Evolutionary conservation across 208 protist species (phyloP).

Genomic region (Crithidia fasciculata): DNA sequence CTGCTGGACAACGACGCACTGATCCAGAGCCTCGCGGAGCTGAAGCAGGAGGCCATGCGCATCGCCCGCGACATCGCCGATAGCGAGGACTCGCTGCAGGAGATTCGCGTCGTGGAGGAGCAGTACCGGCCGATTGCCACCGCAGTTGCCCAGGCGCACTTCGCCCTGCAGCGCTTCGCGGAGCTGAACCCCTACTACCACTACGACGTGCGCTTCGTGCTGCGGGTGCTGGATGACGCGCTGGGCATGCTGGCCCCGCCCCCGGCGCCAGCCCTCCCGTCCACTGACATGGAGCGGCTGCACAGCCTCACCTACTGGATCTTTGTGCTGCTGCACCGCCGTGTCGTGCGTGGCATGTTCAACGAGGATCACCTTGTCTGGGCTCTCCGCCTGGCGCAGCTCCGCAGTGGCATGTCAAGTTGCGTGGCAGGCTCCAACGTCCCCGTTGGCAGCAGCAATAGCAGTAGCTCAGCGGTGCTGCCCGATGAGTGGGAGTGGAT

Average conservation of each 20-base stretch:
- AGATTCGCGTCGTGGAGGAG: constrained; percentile 81
- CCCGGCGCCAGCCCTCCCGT: not conserved
- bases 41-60: constrained; percentile 93
- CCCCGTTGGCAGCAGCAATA: not conserved
- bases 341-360: constrained; percentile 93
- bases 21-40: constrained; percentile 92
- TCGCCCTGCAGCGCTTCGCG: constrained; percentile 93
- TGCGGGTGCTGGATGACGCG: constrained; percentile 90
- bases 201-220: constrained; percentile 96
- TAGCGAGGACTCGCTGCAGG: constrained; percentile 93
- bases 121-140: constrained; percentile 95
- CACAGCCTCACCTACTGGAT: constrained; percentile 54
- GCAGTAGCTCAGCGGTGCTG: not conserved
- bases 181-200: constrained; percentile 97
- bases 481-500: constrained; percentile 79
- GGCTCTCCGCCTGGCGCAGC: constrained; percentile 93
- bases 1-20: constrained; percentile 98
- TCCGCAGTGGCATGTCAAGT: constrained; percentile 74
- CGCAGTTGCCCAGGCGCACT: constrained; percentile 94
- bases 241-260: constrained; percentile 61
- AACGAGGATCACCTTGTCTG: constrained; percentile 94
- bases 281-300: constrained; percentile 21
- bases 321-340: constrained; percentile 79
- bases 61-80: constrained; percentile 92
- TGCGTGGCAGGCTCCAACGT: not conserved